Base-by-base conservation (phyloP, 345 rosid species). In the Carallia brachiata region DNA sequence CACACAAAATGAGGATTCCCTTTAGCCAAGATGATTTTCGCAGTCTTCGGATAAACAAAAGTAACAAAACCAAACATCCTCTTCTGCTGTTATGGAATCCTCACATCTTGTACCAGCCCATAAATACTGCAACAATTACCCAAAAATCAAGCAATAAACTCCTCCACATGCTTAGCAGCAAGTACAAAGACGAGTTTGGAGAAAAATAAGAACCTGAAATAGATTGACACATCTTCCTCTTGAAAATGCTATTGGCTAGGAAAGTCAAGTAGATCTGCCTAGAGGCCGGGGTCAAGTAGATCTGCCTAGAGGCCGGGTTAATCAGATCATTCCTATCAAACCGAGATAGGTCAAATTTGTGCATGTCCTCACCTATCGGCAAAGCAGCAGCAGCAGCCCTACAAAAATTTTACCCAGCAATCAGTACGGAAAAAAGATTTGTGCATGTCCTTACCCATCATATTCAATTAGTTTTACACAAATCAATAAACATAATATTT, bases 231-330 rank as follows among this genome's bases (percentile, higher is more conserved):
- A 71, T 92, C 98, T 75, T 92, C 95, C 70, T 92, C 98, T 75
- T 85, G 58, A 92, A 92, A 58, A 89, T 90, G 80, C 97, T 92
- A 71, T 92, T 96, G 70, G 97, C 97, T 57, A 96, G 97, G 73
- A 92, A 92, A 78, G 97, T 92, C 78, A 92, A 78, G 77, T 92
- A n/a, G n/a, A n/a, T n/a, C n/a, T n/a, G n/a, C n/a, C n/a, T n/a
- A n/a, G n/a, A n/a, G n/a, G n/a, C n/a, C n/a, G n/a, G n/a, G n/a
- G 98, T 92, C 78, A 92, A 79, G 78, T 92, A 92, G 84, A 92
- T 92, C 88, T 92, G 97, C 72, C 96, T 90, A 0, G 98, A 88
- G 31, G 98, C 97, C 1, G 98, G 97, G 66, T 86, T 90, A 36
- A 85, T 82, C 78, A 86, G 84, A 70, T 88, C 92, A 32, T 72